These are phyloP conservation scores for Beta lomatogona DNA, from an alignment of 179 eudicot genomes.

Conservation along the genomic window DNA sequence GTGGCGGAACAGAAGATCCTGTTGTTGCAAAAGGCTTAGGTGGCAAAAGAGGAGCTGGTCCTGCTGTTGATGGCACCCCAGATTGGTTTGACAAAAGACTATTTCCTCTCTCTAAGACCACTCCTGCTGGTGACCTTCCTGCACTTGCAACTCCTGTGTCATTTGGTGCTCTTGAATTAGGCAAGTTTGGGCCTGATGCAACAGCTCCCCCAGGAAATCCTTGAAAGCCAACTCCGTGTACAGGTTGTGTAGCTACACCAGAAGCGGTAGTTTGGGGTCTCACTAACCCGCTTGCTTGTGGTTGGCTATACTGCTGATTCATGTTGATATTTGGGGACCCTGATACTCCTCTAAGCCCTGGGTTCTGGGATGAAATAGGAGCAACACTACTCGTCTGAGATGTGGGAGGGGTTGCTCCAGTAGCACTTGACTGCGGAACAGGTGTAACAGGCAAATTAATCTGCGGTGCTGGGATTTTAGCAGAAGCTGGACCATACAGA, in stretches of 20 bases:
- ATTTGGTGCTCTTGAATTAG: slow-evolving; percentile 24
- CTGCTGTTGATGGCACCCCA: slow-evolving; percentile 28
- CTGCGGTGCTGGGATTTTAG: slow-evolving; percentile 91
- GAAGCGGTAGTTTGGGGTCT: slow-evolving; percentile 61
- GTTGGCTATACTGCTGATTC: slow-evolving; percentile 56
- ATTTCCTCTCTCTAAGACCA: slow-evolving; percentile 21
- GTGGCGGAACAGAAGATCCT: slow-evolving; percentile 22
- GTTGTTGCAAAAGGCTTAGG: slow-evolving; percentile 25
- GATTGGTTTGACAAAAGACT: slow-evolving; percentile 23
- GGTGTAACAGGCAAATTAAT: slow-evolving; percentile 56
- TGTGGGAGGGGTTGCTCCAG: slow-evolving; percentile 32
- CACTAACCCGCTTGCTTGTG: slow-evolving; percentile 52
- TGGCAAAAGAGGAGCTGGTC: slow-evolving; percentile 21
- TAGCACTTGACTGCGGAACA: slow-evolving; percentile 48
- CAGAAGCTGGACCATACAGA: slow-evolving; percentile 82
- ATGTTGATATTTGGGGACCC: slow-evolving; percentile 42
- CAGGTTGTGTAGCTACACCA: slow-evolving; percentile 41
- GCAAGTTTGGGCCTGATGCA: slow-evolving; percentile 24
- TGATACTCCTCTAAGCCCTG: slow-evolving; percentile 50
- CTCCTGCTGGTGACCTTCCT: slow-evolving; percentile 21
- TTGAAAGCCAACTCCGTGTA: slow-evolving; percentile 49
- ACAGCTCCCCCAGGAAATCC: slow-evolving; percentile 47
- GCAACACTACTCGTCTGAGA: slow-evolving; percentile 33
- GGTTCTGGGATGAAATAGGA: slow-evolving; percentile 45
- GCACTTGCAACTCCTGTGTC: slow-evolving; percentile 24